Base-by-base conservation (phyloP, 2,329 filamentous ascomycete species). In the Clarireedia monteithiana region DNA sequence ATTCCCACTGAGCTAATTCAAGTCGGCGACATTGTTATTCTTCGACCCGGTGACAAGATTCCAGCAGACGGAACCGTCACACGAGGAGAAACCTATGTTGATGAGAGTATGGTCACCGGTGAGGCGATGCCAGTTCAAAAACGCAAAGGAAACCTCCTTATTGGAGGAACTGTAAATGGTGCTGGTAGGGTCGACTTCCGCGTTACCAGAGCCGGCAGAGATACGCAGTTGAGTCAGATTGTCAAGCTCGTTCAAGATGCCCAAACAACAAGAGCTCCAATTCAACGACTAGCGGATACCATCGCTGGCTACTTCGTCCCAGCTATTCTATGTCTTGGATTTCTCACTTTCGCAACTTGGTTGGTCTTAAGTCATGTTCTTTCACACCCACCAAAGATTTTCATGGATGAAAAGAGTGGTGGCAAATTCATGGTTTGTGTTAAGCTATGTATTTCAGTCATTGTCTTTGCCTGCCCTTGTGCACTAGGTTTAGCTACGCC, bases 71-170 rank as follows among this genome's bases (percentile, higher is more conserved):
- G 94, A 48, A 79, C 83, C 7, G 81, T 99, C 52, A 89, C 90
- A 55, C 84, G 88, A 53, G 94, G 94, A 34, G 89, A 96, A 71
- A 95, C 90, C 38, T 96, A 95, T 66, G 83, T 96, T 23, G 91
- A 99, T 63, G 94, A 99, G 73, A 96, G 91, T 68, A 97, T 97
- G 92, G 91, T 99, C 49, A 99, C 94, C 5, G 94, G 94, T 62
- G 94, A 99, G 74, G 88, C 94, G 2, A 92, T 96, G 81, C 92
- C 94, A 0, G 91, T 97, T 38, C 84, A 90, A 65, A 99, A 99
- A 74, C 85, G 82, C 63, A 86, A 89, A 65, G 90, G 88, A 7
- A 84, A 84, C 63, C 73, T 82, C 45, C 76, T 99, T 56, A 94
- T 97, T 69, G 94, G 91, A 50, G 94, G 94, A 30, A 97, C 94